Evolutionary conservation across 352 stramenopile genomes (phyloP), one percentile per base, ranked within the genome.

Genomic region (Phytophthora syringae): DNA sequence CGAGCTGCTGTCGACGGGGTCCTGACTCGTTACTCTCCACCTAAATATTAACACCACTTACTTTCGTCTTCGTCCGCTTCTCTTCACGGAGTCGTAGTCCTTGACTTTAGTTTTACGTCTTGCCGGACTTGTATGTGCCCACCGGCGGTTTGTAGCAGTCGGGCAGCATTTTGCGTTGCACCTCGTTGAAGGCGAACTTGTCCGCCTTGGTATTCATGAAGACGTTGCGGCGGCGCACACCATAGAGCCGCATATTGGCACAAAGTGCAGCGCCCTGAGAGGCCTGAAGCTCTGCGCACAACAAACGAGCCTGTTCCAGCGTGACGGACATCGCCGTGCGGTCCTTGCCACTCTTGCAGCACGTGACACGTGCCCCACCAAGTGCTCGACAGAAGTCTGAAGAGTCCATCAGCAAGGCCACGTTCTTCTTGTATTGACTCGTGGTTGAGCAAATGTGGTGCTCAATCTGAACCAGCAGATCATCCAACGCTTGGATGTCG

Each of bases 291-390:
- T 88, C 81, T 13, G 72, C 72, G 20, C 71, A 86, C 48, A 83
- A 79, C 22, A 93, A 70, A 25, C 85, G 78, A 16, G 81, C 78
- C 54, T 98, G 89, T 70, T 98, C 97, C 32, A 98, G 86, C 25
- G 96, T 99, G 24, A 98, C 89, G 43, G 97, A 97, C 97, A 99
- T 99, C 20, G 94, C 96, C 84, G n/a, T n/a, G n/a, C n/a, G n/a
- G n/a, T n/a, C n/a, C n/a, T n/a, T n/a, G n/a, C n/a, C n/a, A n/a
- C n/a, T 97, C 74, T 99, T 99, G 75, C 97, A 99, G 80, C 97
- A 99, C 15, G 97, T 97, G n/a, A 97, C 80, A 32, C 92, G 90
- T 0, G 92, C 93, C 28, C 89, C 95, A n/a, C 93, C 92, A 7
- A 99, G 70, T 44, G 80, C 75, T 47, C 87, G 73, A 45, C 87